Base-by-base conservation (phyloP, 257 asterid species). In the Primulina huaijiensis region DNA sequence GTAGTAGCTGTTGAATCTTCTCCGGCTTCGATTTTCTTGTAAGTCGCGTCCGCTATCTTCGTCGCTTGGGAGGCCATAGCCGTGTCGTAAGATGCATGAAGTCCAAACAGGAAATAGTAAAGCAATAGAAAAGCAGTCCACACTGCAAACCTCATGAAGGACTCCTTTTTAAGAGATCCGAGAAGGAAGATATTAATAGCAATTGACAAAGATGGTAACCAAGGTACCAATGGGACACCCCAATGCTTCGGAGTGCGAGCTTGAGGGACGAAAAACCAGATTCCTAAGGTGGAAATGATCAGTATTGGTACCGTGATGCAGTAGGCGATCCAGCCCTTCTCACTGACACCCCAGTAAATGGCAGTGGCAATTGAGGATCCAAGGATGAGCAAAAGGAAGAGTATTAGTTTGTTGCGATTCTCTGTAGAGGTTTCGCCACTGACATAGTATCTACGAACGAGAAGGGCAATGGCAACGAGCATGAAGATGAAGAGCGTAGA, bases 161-260 rank as follows among this genome's bases (percentile, higher is more conserved):
- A 83, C 5, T 69, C 69, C 71, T 30, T 74, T 30, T 81, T 78
- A 3, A 83, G 83, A 5, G 90, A 86, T 2, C 90, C 90, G 2
- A 83, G 83, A 16, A 86, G 76, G 59, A 86, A 83, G 0, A 86
- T 74, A 69, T 83, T 80, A 1, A 83, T 72, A 2, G 83, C 83
- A 7, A 86, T 83, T 30, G 91, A 86, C 0, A 80, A 76, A 5
- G 87, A 86, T 2, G 91, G 88, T 57, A 86, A 27, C 91, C 91
- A 86, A 8, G 91, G 91, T 69, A 86, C 91, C 76, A 83, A n/a
- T 7, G 91, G 91, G 5, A 83, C 87, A 0, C 90, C 91, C 91
- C 91, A 83, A 1, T 81, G 72, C 84, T 77, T 75, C 0, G 91
- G 88, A 17, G 46, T 38, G 2, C 79, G 75, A 0, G 89, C 89